Evolutionary conservation across 768 basidiomycete genomes (phyloP).

Genomic region (Dacryopinax primogenitus): DNA sequence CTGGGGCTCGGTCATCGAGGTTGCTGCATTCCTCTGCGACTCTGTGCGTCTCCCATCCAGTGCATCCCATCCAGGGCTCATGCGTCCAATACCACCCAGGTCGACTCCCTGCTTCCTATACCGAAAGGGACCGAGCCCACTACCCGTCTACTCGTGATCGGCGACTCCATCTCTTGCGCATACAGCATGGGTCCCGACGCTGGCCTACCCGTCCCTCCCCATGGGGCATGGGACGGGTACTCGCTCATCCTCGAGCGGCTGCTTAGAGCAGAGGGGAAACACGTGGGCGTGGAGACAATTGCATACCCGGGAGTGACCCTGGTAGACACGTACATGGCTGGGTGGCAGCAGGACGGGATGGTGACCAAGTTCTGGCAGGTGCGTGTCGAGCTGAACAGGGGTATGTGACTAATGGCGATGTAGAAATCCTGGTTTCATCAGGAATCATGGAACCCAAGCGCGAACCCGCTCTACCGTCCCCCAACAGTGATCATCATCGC

Average conservation of each 20-base stretch:
- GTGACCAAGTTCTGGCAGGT: conserved; percentile 3
- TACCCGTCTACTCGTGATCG: neutral
- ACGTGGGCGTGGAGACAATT: neutral
- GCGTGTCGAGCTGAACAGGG: neutral
- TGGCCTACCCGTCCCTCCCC: neutral
- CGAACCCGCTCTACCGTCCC: neutral
- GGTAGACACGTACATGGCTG: neutral
- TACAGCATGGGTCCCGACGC: neutral
- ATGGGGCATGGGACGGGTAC: neutral
- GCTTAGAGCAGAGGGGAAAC: neutral
- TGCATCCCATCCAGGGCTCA: neutral
- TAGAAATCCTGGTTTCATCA: neutral
- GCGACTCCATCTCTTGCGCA: conserved; percentile 1
- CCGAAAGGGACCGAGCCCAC: neutral
- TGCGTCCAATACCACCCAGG: neutral
- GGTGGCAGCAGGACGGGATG: neutral
- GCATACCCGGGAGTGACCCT: neutral
- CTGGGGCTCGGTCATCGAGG: neutral
- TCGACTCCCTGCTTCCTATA: neutral
- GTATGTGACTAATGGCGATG: neutral
- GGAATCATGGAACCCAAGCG: neutral
- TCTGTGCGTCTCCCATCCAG: neutral
- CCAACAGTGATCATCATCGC: neutral
- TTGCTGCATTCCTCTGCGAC: neutral
- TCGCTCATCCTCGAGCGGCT: neutral